phyloP scores from a whole-genome alignment of 352 stramenopile species.

The Phytophthora quininea region DNA sequence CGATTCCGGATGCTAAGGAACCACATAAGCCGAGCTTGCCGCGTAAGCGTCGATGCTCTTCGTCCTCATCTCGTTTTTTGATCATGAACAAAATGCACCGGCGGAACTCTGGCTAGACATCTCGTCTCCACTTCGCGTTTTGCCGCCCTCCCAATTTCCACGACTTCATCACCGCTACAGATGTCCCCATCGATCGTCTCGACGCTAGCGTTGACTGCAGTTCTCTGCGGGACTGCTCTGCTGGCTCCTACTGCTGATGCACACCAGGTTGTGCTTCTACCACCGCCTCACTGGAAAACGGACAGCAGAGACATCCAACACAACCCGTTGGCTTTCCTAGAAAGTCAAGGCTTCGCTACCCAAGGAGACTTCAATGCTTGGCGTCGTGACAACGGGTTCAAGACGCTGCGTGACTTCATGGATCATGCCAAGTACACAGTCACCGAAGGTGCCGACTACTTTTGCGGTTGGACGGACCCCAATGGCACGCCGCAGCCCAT shows the following conservation, averaged over 20 bases:
- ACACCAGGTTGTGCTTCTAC: slow-evolving; percentile 43
- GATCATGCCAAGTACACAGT: slow-evolving; percentile 37
- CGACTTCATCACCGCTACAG: neutral
- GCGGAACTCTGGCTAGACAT: too few species aligned
- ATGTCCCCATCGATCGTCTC: slow-evolving; percentile 25
- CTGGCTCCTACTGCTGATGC: slow-evolving; percentile 25
- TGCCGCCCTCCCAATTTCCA: neutral
- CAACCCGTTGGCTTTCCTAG: slow-evolving; percentile 52
- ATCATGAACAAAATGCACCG: too few species aligned
- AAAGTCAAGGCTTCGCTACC: slow-evolving; percentile 45
- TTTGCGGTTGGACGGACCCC: slow-evolving; percentile 35
- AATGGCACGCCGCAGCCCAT: slow-evolving; percentile 39
- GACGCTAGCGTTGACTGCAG: slow-evolving; percentile 19
- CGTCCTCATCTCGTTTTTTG: too few species aligned
- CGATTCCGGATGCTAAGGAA: too few species aligned
- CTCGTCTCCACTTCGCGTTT: neutral
- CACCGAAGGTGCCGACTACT: slow-evolving; percentile 29
- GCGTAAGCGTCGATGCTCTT: too few species aligned
- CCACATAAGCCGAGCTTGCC: too few species aligned
- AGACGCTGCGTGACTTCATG: slow-evolving; percentile 47
- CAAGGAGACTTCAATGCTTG: slow-evolving; percentile 43
- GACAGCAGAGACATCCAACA: slow-evolving; percentile 36
- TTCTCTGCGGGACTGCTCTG: slow-evolving; percentile 24
- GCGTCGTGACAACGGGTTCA: slow-evolving; percentile 37
- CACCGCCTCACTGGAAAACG: slow-evolving; percentile 41